These are phyloP conservation scores for Physocladia obscura DNA, from an alignment of 192 early-diverging fungal species.

Conservation along the genomic window DNA sequence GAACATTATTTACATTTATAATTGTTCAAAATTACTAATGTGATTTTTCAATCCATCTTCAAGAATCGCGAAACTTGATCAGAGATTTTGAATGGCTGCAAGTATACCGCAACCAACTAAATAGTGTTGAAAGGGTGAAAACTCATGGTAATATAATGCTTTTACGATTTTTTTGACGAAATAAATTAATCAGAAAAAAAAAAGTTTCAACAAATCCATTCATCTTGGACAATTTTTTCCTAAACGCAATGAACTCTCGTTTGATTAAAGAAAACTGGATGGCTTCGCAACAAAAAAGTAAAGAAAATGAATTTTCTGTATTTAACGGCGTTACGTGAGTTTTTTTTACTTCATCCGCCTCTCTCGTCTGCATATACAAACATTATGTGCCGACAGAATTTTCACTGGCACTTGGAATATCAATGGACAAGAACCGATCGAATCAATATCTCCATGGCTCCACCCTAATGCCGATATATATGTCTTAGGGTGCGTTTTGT, in stretches of 20 bases:
- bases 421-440: slow-evolving; percentile 67
- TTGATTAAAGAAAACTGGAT: slow-evolving; percentile 26
- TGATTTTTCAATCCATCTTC: too few relatives aligned
- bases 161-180: too few relatives aligned
- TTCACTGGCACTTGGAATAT: slow-evolving; percentile 93
- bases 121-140: too few relatives aligned
- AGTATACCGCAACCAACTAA: too few relatives aligned
- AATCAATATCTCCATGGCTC: slow-evolving; percentile 67
- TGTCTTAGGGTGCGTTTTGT: slow-evolving; percentile 62
- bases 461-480: slow-evolving; percentile 56
- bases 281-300: background rate
- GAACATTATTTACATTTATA: too few relatives aligned
- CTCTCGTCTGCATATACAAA: background rate
- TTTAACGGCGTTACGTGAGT: background rate
- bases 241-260: background rate
- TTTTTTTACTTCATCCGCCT: background rate
- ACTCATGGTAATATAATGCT: too few relatives aligned
- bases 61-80: too few relatives aligned
- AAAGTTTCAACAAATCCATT: too few relatives aligned
- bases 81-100: too few relatives aligned
- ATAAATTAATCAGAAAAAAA: too few relatives aligned
- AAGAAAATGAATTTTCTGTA: background rate
- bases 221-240: slow-evolving; percentile 19
- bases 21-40: too few relatives aligned
- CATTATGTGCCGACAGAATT: slow-evolving; percentile 24